Conservation (phyloP, 2,329 filamentous ascomycete genomes). For the Rutstroemia sp. region DNA sequence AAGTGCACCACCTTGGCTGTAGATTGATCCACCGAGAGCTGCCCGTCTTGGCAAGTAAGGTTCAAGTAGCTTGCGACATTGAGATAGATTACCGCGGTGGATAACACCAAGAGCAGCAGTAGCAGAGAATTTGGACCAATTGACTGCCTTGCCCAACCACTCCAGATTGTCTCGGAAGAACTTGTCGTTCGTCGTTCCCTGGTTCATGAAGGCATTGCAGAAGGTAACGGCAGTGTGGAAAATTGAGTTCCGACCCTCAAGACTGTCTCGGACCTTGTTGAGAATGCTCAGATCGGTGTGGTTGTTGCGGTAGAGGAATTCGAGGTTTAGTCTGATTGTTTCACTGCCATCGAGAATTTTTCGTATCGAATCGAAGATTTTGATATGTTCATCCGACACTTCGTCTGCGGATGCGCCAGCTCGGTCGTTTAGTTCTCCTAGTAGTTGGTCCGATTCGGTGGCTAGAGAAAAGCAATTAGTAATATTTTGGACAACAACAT, state of each 20-base stretch:
- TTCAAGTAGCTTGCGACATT: conserved; percentile 87
- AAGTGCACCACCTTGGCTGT: conserved; percentile 91
- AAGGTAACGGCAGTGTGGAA: conserved; percentile 98
- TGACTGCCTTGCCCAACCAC: conserved; percentile 96
- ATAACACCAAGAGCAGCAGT: conserved; percentile 95
- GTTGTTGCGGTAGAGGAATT: conserved; percentile 95
- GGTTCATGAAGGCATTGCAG: conserved; percentile 98
- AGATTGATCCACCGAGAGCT: conserved; percentile 76
- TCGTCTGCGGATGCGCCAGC: conserved; percentile 26
- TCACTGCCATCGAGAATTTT: conserved; percentile 78
- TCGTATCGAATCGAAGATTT: conserved; percentile 56
- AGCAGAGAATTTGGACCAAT: conserved; percentile 99
- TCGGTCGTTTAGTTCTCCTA: conserved; percentile 43
- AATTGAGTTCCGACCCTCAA: conserved; percentile 94
- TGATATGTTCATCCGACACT: conserved; percentile 44
- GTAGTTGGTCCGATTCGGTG: conserved; percentile 45
- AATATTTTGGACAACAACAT: no score
- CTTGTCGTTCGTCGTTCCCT: conserved; percentile 94
- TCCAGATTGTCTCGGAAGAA: conserved; percentile 98
- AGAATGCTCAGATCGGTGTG: conserved; percentile 85
- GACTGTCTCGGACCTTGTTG: conserved; percentile 91
- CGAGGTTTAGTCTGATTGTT: conserved; percentile 88
- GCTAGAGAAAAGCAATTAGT: conserved; percentile 7
- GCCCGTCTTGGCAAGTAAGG: conserved; percentile 82
- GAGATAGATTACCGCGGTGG: conserved; percentile 87